Evolutionary conservation across 108 stramenopile genomes (phyloP).

Genomic region (Schizochytrium sp.): DNA sequence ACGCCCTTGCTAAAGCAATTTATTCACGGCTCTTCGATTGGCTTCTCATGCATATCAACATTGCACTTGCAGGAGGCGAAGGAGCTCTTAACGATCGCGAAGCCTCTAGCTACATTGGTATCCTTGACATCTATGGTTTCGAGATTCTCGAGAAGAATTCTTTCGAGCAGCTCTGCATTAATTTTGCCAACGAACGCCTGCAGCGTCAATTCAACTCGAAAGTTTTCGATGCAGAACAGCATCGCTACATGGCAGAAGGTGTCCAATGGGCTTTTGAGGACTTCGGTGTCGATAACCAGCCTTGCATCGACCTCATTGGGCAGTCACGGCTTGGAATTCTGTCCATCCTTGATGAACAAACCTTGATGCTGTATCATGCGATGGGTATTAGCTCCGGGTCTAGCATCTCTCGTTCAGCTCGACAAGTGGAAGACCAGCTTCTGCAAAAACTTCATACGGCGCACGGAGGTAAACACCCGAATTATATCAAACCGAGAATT

Average conservation of each 20-base stretch:
- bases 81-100: not conserved
- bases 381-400: conserved; percentile 30
- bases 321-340: conserved; percentile 67
- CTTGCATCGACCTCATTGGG: conserved; percentile 73
- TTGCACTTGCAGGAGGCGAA: not conserved
- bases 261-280: conserved; percentile 71
- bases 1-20: conserved; percentile 68
- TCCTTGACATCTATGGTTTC: conserved; percentile 67
- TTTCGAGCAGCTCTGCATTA: conserved; percentile 73
- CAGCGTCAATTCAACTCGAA: conserved; percentile 78
- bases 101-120: conserved; percentile 11
- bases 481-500: conserved; percentile 61
- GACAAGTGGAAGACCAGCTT: conserved; percentile 40
- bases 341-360: conserved; percentile 71
- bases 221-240: conserved; percentile 76
- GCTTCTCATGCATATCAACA: conserved; percentile 65
- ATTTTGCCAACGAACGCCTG: conserved; percentile 76
- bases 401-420: conserved; percentile 2
- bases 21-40: conserved; percentile 71
- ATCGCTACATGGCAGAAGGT: conserved; percentile 75
- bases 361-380: conserved; percentile 58
- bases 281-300: conserved; percentile 76
- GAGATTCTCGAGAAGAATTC: conserved; percentile 65
- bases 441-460: conserved; percentile 43
- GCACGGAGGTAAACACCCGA: not conserved